Evolutionary conservation across 805 yeast genomes (phyloP), one percentile per base, ranked within the genome.

Genomic region (Kodamaea lidongshanica): DNA sequence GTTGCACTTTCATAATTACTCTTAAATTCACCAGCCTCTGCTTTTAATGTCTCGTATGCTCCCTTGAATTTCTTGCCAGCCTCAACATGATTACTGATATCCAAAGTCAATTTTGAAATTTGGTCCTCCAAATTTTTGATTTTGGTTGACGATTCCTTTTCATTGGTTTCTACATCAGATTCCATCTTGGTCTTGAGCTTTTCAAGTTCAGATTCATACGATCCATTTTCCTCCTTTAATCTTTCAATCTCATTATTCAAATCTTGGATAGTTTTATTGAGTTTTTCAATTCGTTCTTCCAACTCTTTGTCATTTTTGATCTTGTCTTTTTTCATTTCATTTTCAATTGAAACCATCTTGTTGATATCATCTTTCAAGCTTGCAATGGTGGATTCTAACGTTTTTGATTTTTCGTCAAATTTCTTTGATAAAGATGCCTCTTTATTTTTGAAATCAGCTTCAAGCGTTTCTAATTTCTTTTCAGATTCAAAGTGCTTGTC

Each of bases 81-180:
- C 15, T 21, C 24, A 7, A 24, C 12, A 9, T 14, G 12, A 3
- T 23, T 16, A n/a, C 9, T 16, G 16, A 19, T 9, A 8, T 12
- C 13, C 7, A 7, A 16, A 3, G 17, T 27, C 11, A 37, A 24
- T 18, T 36, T 28, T 7, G 24, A 11, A 16, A 31, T 27, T 18
- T 41, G 20, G n/a, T 20, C 25, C 12, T 33, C 39, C 5, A 32
- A 18, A 6, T 20, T 17, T 18, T 33, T 32, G 18, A 25, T 26
- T 18, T 27, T 25, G 7, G 16, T 28, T 4, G 21, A 14, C 19
- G 28, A 11, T 12, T 39, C 38, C 18, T 27, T 30, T 13, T 33
- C 23, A 16, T 29, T 23, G 4, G 26, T 18, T 12, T 23, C 30
- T 19, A 41, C 23, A n/a, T 30, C 30, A 24, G 19, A 4, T 20